Base-by-base conservation (phyloP, 495 filamentous ascomycete genomes). In the Durotheca rogersii region DNA sequence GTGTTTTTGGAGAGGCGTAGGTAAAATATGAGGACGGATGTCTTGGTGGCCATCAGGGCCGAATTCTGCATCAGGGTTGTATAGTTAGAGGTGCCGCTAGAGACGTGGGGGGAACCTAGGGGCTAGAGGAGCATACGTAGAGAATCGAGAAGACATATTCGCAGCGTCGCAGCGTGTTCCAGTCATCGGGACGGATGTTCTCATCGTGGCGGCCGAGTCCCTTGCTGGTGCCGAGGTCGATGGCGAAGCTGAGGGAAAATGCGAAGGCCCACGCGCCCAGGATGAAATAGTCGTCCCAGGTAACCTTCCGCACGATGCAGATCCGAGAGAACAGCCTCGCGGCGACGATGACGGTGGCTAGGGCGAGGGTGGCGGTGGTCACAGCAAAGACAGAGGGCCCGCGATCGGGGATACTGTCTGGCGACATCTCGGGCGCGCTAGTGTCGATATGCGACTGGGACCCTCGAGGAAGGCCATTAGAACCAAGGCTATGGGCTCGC, bases 21-120 rank as follows among this genome's bases (percentile, higher is more conserved):
- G 71, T 89, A 95, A 65, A 94, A 96, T 48, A 91, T 69, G 39
- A 95, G 78, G 54, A 97, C 89, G n/a, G 88, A 92, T 3, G 89
- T 89, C 70, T 96, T 97, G 38, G 89, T 84, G 1, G 82, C 80
- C 85, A 89, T 89, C 43, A 96, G 77, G 3, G 89, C 86, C 9
- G 92, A 90, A 62, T 96, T 94, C 89, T 95, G 51, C 16, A 30
- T 7, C n/a, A n/a, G n/a, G n/a, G n/a, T n/a, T n/a, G 7, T 20
- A 7, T 20, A 34, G 32, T 68, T 35, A 67, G 56, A 51, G 21
- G n/a, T n/a, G n/a, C n/a, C n/a, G n/a, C n/a, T n/a, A n/a, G n/a
- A n/a, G n/a, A n/a, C n/a, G n/a, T n/a, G n/a, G n/a, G n/a, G n/a
- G n/a, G n/a, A n/a, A n/a, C n/a, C n/a, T n/a, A n/a, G 16, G 39